Conservation (phyloP, 345 rosid genomes). For the Pugionium cornutum region DNA sequence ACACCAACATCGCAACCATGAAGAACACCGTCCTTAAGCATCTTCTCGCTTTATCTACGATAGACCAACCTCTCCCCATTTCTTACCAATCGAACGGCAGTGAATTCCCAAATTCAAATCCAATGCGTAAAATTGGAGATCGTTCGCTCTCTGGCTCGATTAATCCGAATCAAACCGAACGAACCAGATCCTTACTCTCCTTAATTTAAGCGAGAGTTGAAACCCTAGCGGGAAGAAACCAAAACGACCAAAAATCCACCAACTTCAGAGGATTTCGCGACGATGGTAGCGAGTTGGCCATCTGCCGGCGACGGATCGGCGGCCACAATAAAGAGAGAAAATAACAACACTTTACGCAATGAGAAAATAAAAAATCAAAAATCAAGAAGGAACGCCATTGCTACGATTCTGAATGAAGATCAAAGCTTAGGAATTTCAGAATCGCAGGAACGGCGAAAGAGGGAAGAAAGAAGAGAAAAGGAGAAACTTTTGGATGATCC, state of each 20-base stretch:
- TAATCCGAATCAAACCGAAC: neutral
- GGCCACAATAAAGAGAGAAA: neutral
- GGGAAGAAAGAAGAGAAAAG: neutral
- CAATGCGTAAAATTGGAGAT: neutral
- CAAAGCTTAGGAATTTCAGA: constrained; percentile 29
- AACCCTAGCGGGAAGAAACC: constrained; percentile 39
- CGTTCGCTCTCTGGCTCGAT: neutral
- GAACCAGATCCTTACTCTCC: constrained; percentile 8
- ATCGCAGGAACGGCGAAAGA: constrained; percentile 36
- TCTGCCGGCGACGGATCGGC: constrained; percentile 30
- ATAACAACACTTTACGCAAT: neutral
- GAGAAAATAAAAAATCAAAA: neutral
- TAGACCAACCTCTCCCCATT: constrained; percentile 48
- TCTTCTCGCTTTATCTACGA: constrained; percentile 69
- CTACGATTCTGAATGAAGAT: constrained; percentile 35
- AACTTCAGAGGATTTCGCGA: constrained; percentile 21
- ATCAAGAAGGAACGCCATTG: constrained; percentile 22
- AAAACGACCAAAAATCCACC: constrained; percentile 38
- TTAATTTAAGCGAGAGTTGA: constrained; percentile 34
- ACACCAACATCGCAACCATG: constrained; percentile 89
- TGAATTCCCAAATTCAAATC: neutral
- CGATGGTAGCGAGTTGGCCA: constrained; percentile 38
- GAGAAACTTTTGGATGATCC: constrained; percentile 26
- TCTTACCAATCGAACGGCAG: too few species aligned
- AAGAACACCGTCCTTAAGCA: constrained; percentile 70